Conservation (phyloP, 345 rosid species). For the Kernera saxatilis region DNA sequence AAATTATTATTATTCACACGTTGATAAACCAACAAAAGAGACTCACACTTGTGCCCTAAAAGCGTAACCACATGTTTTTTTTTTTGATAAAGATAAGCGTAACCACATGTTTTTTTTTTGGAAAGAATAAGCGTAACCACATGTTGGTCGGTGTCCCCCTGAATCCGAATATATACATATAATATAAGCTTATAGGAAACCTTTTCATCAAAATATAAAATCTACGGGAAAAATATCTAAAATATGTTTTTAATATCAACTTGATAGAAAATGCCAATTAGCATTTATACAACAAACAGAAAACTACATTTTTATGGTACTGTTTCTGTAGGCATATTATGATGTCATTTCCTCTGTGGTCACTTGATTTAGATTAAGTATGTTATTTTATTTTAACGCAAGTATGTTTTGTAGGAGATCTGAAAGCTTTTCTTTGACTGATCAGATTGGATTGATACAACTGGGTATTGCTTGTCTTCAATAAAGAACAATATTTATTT, state of each 20-base stretch:
- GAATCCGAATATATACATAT: background rate
- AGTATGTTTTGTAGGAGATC: background rate
- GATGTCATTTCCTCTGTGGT: slow-evolving; percentile 3
- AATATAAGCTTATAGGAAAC: background rate
- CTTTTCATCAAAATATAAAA: background rate
- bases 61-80: slow-evolving; percentile 38
- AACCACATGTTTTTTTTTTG: too few species aligned
- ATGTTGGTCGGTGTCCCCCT: slow-evolving; percentile 37
- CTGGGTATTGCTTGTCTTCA: slow-evolving; percentile 13
- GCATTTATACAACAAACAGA: slow-evolving; percentile 3
- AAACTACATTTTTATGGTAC: background rate
- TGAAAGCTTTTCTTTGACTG: background rate
- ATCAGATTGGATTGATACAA: slow-evolving; percentile 4
- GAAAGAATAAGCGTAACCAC: slow-evolving; percentile 36
- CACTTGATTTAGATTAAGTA: background rate
- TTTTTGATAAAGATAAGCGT: too few species aligned
- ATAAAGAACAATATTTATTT: too few species aligned
- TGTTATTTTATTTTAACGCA: background rate
- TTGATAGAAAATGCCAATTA: slow-evolving; percentile 19
- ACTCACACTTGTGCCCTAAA: slow-evolving; percentile 36
- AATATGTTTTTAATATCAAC: background rate
- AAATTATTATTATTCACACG: slow-evolving; percentile 15
- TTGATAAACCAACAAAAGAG: slow-evolving; percentile 11
- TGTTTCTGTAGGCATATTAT: background rate
- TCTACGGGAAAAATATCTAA: background rate